Evolutionary conservation across 805 yeast species (phyloP), one percentile per base, ranked within the genome.

Genomic region (Kluyveromyces siamensis): DNA sequence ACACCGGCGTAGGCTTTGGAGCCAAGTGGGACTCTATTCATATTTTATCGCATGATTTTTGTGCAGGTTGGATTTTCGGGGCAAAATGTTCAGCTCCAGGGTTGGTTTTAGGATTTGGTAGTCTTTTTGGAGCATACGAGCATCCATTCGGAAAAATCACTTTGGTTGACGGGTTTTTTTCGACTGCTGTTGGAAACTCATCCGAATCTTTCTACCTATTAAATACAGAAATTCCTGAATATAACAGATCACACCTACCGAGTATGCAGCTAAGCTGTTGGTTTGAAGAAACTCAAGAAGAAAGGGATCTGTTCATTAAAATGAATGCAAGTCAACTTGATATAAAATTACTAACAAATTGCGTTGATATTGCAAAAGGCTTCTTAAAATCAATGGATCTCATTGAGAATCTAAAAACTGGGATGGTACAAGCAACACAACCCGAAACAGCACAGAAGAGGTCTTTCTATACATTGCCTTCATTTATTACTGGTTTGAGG

Each of bases 51-150:
- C 76, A 81, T 54, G 77, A 83, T 53, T 71, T 85, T 50, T 84
- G 95, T 52, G 50, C 84, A 35, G 95, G 96, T 0, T 87, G 96
- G 89, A 61, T 84, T 4, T 84, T 84, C 59, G 81, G 76, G n/a
- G 61, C 59, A 14, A 57, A 58, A 7, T 63, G 62, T 6, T 51
- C 59, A 1, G 73, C 72, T 19, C 88, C 88, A 0, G 96, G 96
- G 10, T 59, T 87, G n/a, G 81, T 85, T 37, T 52, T 80, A 30
- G 97, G 97, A 0, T 87, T 84, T 48, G 87, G 86, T 53, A 69
- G 81, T 16, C 76, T 87, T 18, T 84, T 81, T 52, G 80, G 87
- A 1, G 77, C 81, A 0, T 74, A 82, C 19, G 82, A 81, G 42
- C 75, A 77, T 16, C 71, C 71, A 8, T 65, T 78, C 39, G 95